phyloP scores from a whole-genome alignment of 2,329 filamentous ascomycete species.

The Dissoconium aciculare region DNA sequence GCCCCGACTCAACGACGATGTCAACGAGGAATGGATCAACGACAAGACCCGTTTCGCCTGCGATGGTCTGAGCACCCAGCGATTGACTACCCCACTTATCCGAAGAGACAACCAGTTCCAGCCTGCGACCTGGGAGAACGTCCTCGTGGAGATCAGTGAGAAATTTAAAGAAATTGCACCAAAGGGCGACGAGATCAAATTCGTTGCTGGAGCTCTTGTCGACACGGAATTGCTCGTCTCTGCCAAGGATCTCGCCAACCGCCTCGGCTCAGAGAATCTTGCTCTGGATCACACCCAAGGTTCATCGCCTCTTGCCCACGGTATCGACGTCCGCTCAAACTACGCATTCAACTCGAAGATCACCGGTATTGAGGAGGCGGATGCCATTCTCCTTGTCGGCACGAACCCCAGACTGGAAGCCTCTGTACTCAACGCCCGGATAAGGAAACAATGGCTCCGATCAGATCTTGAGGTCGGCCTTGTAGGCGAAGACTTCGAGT shows the following conservation, averaged over 20 bases:
- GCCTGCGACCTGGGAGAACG: constrained; percentile 90
- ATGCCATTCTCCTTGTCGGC: constrained; percentile 79
- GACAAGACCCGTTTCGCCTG: constrained; percentile 96
- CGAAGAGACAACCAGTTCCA: constrained; percentile 81
- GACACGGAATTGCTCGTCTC: constrained; percentile 90
- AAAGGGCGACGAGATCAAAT: constrained; percentile 90
- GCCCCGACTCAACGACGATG: constrained; percentile 86
- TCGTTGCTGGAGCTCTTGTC: constrained; percentile 74
- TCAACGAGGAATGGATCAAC: constrained; percentile 99
- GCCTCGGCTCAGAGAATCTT: constrained; percentile 88
- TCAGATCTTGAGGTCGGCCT: constrained; percentile 88
- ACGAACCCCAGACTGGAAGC: constrained; percentile 94
- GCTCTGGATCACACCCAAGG: constrained; percentile 81
- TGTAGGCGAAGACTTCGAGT: constrained; percentile 79
- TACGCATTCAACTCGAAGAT: constrained; percentile 96
- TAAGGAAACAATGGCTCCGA: constrained; percentile 93
- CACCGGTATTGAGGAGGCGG: constrained; percentile 82
- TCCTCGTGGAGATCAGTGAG: constrained; percentile 68
- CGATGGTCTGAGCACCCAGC: constrained; percentile 90
- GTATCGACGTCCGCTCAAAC: constrained; percentile 83
- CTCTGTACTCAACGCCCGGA: constrained; percentile 86
- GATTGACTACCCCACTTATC: constrained; percentile 81
- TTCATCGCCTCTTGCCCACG: constrained; percentile 72
- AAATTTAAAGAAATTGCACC: constrained; percentile 68
- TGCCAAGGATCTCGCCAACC: constrained; percentile 94